These are phyloP conservation scores for Psilocybe cyanescens DNA, from an alignment of 768 basidiomycete species.

Conservation along the genomic window DNA sequence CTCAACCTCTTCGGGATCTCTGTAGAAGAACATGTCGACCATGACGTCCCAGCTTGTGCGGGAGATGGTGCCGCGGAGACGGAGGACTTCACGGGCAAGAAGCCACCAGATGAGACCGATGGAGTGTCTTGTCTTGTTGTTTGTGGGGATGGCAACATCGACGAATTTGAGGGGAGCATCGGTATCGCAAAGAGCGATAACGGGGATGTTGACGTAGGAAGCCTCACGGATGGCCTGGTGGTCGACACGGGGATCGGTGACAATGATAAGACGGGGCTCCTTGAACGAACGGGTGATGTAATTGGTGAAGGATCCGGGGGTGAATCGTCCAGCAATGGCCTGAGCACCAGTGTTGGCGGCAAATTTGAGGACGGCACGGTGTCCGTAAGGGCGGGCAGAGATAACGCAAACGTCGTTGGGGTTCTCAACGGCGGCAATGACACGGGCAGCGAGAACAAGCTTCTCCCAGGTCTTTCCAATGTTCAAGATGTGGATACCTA, in stretches of 20 bases:
- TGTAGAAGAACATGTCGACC: slow-evolving; percentile 99
- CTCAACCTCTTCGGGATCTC: slow-evolving; percentile 99
- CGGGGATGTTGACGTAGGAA: slow-evolving; percentile 99
- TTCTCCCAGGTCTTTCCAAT: slow-evolving; percentile 99
- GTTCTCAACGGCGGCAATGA: slow-evolving; percentile 98
- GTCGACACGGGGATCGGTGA: slow-evolving; percentile 99
- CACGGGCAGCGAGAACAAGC: slow-evolving; percentile 95
- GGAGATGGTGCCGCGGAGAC: slow-evolving; percentile 92
- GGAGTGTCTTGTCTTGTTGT: slow-evolving; percentile 98
- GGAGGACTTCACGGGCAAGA: slow-evolving; percentile 95
- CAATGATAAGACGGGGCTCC: slow-evolving; percentile 97
- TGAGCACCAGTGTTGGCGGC: slow-evolving; percentile 98
- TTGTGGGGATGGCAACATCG: slow-evolving; percentile 97
- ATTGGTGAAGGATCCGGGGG: slow-evolving; percentile 98
- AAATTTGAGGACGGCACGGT: slow-evolving; percentile 99
- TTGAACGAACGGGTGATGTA: slow-evolving; percentile 99
- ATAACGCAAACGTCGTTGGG: slow-evolving; percentile 98
- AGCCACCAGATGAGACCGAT: slow-evolving; percentile 99
- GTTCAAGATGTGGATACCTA: slow-evolving; percentile 96
- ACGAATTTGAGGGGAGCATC: slow-evolving; percentile 98
- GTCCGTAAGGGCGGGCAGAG: slow-evolving; percentile 97
- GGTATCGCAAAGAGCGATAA: slow-evolving; percentile 98
- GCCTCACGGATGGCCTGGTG: slow-evolving; percentile 99
- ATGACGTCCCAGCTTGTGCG: slow-evolving; percentile 96
- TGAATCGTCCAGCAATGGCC: slow-evolving; percentile 99